These are phyloP conservation scores for Colletotrichum coccodes DNA, from an alignment of 2,329 filamentous ascomycete genomes.

Conservation along the genomic window DNA sequence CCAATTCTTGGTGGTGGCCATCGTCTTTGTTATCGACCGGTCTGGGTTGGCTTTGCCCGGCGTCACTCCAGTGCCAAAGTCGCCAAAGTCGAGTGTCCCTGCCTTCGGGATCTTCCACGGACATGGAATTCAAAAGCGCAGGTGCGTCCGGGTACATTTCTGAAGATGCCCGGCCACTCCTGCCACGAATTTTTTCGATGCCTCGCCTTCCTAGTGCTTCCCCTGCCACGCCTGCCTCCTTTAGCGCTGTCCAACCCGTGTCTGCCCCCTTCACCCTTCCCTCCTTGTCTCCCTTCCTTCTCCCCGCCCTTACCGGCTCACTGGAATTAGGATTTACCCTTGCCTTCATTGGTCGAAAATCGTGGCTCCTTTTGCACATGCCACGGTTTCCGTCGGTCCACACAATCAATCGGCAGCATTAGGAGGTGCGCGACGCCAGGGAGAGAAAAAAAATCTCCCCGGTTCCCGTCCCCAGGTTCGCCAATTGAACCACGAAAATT, in stretches of 20 bases:
- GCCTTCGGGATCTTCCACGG: background rate
- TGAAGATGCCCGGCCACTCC: background rate
- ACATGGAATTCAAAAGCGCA: background rate
- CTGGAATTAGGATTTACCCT: background rate
- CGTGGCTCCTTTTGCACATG: background rate
- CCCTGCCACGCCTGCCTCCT: too few species aligned
- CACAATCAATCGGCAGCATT: background rate
- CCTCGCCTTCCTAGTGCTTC: background rate
- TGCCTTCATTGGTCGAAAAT: background rate
- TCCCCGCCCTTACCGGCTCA: background rate
- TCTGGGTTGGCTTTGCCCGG: background rate
- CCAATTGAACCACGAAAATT: slow-evolving; percentile 25
- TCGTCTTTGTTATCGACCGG: slow-evolving; percentile 15
- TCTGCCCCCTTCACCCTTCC: background rate
- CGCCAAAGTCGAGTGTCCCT: background rate
- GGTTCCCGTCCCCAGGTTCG: background rate
- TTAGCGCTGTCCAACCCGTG: background rate
- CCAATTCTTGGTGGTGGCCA: background rate
- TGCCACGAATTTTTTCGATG: background rate
- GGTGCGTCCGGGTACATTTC: background rate
- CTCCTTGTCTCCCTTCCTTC: background rate
- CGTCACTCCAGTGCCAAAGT: background rate
- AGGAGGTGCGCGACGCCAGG: background rate
- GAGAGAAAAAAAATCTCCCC: background rate
- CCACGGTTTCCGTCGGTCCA: slow-evolving; percentile 23